phyloP scores from a whole-genome alignment of 2,329 filamentous ascomycete genomes.

The Colletotrichum lini region DNA sequence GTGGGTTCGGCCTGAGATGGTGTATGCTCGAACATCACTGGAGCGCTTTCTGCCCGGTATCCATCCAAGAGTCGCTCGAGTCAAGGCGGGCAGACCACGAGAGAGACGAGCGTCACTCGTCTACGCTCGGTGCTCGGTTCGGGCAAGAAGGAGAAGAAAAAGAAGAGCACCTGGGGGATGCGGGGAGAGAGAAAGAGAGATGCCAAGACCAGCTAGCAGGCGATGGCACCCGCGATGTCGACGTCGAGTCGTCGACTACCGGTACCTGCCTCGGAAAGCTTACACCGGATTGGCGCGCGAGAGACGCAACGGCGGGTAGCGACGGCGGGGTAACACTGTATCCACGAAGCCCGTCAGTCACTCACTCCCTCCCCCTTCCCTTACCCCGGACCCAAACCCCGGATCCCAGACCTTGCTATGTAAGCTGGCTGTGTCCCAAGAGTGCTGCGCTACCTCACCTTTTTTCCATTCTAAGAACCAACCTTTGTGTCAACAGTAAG shows the following conservation, averaged over 20 bases:
- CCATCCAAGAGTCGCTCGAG: background rate
- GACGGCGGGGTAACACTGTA: conserved; percentile 21
- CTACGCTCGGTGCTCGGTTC: conserved; percentile 1
- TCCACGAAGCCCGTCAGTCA: background rate
- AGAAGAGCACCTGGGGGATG: background rate
- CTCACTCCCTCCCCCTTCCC: no score
- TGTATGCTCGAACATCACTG: conserved; percentile 6
- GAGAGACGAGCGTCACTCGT: conserved; percentile 7
- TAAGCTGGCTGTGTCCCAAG: no score
- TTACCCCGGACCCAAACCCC: no score
- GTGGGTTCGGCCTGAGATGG: background rate
- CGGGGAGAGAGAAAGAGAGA: conserved; percentile 3
- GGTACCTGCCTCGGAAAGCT: conserved; percentile 26
- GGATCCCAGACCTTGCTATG: no score
- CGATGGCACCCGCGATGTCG: conserved; percentile 20
- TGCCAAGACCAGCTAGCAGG: conserved; percentile 27
- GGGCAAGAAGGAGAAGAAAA: background rate
- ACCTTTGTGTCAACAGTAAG: no score
- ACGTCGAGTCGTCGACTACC: conserved; percentile 12
- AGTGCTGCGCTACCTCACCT: no score
- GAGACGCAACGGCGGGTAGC: background rate
- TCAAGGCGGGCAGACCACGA: conserved; percentile 8
- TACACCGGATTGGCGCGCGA: conserved; percentile 37
- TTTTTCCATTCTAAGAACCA: no score
- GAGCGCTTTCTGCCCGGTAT: conserved; percentile 24